Evolutionary conservation across 164 flowering plant genomes (phyloP), one percentile per base, ranked within the genome.

Genomic region (Buxus sempervirens): DNA sequence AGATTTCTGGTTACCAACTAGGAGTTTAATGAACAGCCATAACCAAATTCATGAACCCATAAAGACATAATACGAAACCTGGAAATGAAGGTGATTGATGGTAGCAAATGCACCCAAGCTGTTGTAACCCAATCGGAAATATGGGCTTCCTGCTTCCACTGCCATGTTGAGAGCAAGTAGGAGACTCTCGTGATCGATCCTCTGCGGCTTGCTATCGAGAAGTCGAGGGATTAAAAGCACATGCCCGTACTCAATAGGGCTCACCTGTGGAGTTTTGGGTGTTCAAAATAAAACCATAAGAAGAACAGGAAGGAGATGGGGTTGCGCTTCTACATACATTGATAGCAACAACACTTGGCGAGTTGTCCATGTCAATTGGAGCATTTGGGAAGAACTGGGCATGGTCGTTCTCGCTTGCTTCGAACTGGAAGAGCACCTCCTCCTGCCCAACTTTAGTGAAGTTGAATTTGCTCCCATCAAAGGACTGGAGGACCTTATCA

Each of bases 31-130:
- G 23, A 1, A 57, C 38, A 32, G 7, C 3, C 38, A 32, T 32
- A 32, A 32, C 27, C 18, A 57, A 57, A 25, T 57, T 57, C 25
- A 13, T 57, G 25, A 57, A 6, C 0, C 25, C 27, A 57, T 23
- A 1, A 57, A 3, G 38, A 32, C 7, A 32, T 32, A 32, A 32
- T n/a, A n/a, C n/a, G 38, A 32, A 22, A 84, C 86, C 84, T 87
- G 89, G 70, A 85, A 85, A 77, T 85, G 89, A 70, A 85, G 86
- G 71, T 87, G 91, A 62, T 87, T 85, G 78, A 85, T 83, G 66
- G 87, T 87, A 38, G 91, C 89, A 76, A 87, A 87, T 61, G 91
- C 91, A 67, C 91, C 91, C 78, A 87, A 77, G 77, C 91, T 87
- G 71, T 87, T 87, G 84, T 87, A 87, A 56, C 91, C 91, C 72